Percentiles rank a stretch among this genome's conserved stretches.
Conservation (phyloP, 163 green algal genomes). For the Coccomyxa subellipsoidea region DNA sequence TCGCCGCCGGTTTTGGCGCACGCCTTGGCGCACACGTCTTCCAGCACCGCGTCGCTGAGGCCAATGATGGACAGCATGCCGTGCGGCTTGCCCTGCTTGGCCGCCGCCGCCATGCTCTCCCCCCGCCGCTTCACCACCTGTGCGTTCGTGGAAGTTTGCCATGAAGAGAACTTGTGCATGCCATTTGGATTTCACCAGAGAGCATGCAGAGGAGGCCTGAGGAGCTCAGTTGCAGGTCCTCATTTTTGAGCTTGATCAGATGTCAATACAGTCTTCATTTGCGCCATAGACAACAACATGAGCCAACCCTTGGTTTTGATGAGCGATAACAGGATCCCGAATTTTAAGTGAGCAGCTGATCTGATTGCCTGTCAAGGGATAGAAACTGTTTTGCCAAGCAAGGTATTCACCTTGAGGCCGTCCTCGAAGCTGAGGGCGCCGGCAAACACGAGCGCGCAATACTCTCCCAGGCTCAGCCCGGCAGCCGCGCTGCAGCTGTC, state of each 20-base stretch:
- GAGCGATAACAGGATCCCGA: too few relatives aligned
- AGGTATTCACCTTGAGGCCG: constrained; percentile 55
- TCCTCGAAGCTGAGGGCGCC: constrained; percentile 88
- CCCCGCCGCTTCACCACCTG: constrained; percentile 53
- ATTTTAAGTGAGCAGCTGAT: too few relatives aligned
- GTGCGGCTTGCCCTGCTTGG: constrained; percentile 51
- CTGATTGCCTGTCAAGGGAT: too few relatives aligned
- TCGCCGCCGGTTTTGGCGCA: constrained; percentile 9
- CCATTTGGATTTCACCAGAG: too few relatives aligned
- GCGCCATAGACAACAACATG: too few relatives aligned
- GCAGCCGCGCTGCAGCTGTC: constrained; percentile 66
- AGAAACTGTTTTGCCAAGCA: too few relatives aligned
- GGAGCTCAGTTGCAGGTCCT: too few relatives aligned
- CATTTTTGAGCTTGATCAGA: too few relatives aligned
- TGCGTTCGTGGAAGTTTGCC: background rate
- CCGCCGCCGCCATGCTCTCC: constrained; percentile 67
- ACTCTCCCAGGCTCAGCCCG: constrained; percentile 91
- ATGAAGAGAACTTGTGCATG: too few relatives aligned
- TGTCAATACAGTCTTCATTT: too few relatives aligned
- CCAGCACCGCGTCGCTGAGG: constrained; percentile 67
- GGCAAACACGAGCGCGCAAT: constrained; percentile 87
- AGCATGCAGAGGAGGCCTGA: too few relatives aligned
- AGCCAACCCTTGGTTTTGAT: too few relatives aligned
- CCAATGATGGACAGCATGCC: constrained; percentile 90
- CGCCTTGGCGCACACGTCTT: constrained; percentile 24